Percentiles rank a stretch among this genome's conserved stretches.
phyloP scores from a whole-genome alignment of 75 land plant genomes.

The Cupressus sempervirens region DNA sequence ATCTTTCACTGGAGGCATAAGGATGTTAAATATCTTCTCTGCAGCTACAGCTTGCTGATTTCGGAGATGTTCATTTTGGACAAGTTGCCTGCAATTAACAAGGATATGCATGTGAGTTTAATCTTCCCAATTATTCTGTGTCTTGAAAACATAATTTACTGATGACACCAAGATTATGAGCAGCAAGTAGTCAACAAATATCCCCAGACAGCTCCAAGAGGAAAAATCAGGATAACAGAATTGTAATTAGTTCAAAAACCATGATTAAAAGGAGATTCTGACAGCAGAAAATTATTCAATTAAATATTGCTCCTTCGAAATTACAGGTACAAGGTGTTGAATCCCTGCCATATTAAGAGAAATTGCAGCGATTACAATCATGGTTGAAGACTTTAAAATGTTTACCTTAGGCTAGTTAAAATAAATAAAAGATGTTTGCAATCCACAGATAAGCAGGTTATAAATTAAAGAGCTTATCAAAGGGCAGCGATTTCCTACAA shows the following conservation, averaged over 20 bases:
- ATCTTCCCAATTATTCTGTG: neutral
- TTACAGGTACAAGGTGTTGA: neutral
- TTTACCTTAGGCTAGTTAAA: too few species aligned
- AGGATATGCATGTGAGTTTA: neutral
- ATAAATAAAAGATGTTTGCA: too few species aligned
- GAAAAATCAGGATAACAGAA: neutral
- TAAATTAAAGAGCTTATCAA: too few species aligned
- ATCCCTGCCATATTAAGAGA: too few species aligned
- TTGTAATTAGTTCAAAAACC: neutral
- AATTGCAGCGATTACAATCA: too few species aligned
- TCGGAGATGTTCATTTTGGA: constrained; percentile 24
- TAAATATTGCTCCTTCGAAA: neutral
- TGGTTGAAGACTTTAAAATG: too few species aligned
- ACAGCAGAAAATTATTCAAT: neutral
- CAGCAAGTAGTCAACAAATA: neutral
- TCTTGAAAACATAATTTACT: neutral
- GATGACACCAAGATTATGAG: neutral
- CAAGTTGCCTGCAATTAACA: constrained; percentile 33
- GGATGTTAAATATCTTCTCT: constrained; percentile 32
- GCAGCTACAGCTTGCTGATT: constrained; percentile 45
- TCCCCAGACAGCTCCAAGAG: neutral
- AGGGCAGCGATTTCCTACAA: too few species aligned
- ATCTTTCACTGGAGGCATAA: constrained; percentile 22
- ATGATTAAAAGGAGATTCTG: neutral
- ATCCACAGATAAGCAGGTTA: too few species aligned